phyloP scores from a whole-genome alignment of 306 rosid genomes.

The Vigna unguiculata region DNA sequence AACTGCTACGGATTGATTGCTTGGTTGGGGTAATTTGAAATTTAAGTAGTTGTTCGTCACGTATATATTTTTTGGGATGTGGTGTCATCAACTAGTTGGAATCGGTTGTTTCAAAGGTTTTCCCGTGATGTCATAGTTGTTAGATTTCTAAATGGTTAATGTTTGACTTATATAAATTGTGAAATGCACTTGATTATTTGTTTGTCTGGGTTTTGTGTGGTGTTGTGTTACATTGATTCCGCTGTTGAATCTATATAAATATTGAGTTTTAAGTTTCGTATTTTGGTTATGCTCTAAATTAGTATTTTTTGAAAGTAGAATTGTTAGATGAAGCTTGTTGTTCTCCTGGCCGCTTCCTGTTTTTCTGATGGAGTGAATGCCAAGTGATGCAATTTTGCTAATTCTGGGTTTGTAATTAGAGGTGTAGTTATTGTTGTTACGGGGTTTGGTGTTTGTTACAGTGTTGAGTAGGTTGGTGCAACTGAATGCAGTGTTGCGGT shows the following conservation, averaged over 20 bases:
- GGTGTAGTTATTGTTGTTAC: background rate
- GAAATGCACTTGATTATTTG: constrained; percentile 8
- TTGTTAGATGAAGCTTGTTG: constrained; percentile 5
- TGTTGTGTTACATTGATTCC: constrained; percentile 22
- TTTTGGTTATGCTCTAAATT: constrained; percentile 10
- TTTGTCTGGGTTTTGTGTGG: background rate
- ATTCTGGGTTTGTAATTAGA: constrained; percentile 29
- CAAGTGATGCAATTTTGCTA: background rate
- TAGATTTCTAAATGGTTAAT: background rate
- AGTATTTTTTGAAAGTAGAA: constrained; percentile 3
- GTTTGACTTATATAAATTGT: constrained; percentile 1
- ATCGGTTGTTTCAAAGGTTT: constrained; percentile 3
- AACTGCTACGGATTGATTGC: background rate
- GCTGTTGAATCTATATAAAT: constrained; percentile 10
- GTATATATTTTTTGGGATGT: background rate
- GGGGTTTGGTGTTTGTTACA: background rate
- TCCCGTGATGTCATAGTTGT: background rate
- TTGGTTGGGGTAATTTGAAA: background rate
- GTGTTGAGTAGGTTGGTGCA: constrained; percentile 27
- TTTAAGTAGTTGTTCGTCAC: background rate
- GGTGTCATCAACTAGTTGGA: constrained; percentile 35
- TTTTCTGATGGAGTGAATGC: constrained; percentile 23
- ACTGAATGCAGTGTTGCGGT: constrained; percentile 15
- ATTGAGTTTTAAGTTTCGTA: background rate
- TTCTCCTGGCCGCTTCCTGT: background rate